Percentiles rank a stretch among this genome's conserved stretches.
These are phyloP conservation scores for Talaromyces sp. DNA, from an alignment of 2,329 filamentous ascomycete genomes.

Conservation along the genomic window DNA sequence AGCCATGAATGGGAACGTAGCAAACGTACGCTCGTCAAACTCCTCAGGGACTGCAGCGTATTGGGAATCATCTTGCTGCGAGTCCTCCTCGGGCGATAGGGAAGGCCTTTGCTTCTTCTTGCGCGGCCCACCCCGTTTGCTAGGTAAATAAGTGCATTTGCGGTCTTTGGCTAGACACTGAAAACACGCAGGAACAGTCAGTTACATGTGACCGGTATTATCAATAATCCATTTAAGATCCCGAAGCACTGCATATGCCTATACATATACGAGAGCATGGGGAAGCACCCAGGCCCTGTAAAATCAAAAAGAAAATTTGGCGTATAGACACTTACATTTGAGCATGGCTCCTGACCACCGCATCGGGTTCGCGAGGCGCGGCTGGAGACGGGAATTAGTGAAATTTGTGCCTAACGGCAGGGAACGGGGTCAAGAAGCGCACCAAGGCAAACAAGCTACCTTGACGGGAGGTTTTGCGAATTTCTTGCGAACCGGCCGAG, in stretches of 20 bases:
- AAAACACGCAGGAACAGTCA: background rate
- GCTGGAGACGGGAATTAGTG: slow-evolving; percentile 27
- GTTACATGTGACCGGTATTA: background rate
- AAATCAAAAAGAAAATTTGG: slow-evolving; percentile 5
- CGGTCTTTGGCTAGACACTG: slow-evolving; percentile 45
- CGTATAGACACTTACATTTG: slow-evolving; percentile 40
- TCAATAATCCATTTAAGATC: background rate
- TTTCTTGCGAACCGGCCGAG: slow-evolving; percentile 44
- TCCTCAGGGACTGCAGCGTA: slow-evolving; percentile 28
- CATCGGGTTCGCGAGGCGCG: slow-evolving; percentile 48
- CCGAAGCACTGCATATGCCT: background rate
- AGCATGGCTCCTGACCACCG: slow-evolving; percentile 48
- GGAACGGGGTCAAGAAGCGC: slow-evolving; percentile 15
- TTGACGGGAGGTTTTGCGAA: slow-evolving; percentile 50
- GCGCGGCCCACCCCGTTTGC: slow-evolving; percentile 48
- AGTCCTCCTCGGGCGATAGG: slow-evolving; percentile 22
- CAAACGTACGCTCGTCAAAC: slow-evolving; percentile 38
- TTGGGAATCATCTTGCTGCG: slow-evolving; percentile 22
- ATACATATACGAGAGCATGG: background rate
- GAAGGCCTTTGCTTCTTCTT: slow-evolving; percentile 41
- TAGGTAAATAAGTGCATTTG: slow-evolving; percentile 47
- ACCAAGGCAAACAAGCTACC: slow-evolving; percentile 49
- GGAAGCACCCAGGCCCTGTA: background rate
- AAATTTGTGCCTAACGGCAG: slow-evolving; percentile 1
- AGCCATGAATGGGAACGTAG: background rate